Percentiles rank a stretch among this genome's conserved stretches.
These are phyloP conservation scores for Hygrocybe coccinea DNA, from an alignment of 768 basidiomycete species.

Conservation along the genomic window DNA sequence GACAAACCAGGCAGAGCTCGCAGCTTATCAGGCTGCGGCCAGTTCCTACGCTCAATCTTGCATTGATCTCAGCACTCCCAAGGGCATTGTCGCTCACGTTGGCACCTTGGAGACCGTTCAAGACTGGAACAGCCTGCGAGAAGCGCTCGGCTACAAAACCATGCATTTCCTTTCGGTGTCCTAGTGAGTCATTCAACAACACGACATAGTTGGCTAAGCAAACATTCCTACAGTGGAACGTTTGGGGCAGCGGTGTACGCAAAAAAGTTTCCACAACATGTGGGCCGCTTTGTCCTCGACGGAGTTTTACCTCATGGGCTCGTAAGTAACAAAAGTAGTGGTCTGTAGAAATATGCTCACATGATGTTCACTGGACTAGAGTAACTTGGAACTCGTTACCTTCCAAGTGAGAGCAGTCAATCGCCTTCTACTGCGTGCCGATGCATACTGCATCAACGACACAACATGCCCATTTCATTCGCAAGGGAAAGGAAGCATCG, in stretches of 20 bases:
- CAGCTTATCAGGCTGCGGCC: constrained; percentile 9
- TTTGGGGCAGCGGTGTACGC: constrained; percentile 15
- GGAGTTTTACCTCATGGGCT: constrained; percentile 16
- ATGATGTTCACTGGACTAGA: background rate
- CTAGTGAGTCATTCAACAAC: constrained; percentile 13
- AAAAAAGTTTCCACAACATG: constrained; percentile 10
- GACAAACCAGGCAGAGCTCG: constrained; percentile 10
- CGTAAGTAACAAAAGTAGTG: constrained; percentile 10
- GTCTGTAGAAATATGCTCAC: background rate
- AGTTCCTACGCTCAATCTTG: constrained; percentile 10
- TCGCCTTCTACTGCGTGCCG: constrained; percentile 15
- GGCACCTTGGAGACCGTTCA: constrained; percentile 16
- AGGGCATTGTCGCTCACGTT: constrained; percentile 14
- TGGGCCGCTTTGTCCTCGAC: constrained; percentile 16
- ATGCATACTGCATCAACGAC: constrained; percentile 15
- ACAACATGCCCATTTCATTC: constrained; percentile 15
- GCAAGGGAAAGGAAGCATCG: constrained; percentile 24
- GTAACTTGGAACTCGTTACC: constrained; percentile 8
- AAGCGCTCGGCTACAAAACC: constrained; percentile 13
- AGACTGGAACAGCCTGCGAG: constrained; percentile 16
- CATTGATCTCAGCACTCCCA: constrained; percentile 10
- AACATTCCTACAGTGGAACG: constrained; percentile 11
- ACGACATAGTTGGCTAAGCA: background rate
- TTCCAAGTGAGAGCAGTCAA: constrained; percentile 13
- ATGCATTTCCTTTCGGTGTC: constrained; percentile 12